phyloP scores from a whole-genome alignment of 805 yeast species.

The Yamadazyma insecticola region DNA sequence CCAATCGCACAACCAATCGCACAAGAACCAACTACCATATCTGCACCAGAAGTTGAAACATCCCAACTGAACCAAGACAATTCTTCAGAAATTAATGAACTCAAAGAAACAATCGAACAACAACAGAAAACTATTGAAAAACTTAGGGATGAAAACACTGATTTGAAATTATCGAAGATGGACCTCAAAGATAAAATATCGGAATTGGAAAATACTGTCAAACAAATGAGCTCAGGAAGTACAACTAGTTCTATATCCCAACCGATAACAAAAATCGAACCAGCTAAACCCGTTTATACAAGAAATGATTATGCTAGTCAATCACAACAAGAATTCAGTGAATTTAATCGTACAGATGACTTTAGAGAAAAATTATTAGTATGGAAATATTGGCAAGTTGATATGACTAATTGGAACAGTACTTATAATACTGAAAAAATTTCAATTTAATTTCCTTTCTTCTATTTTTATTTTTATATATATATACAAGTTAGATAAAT shows the following conservation, averaged over 20 bases:
- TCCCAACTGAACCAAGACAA: neutral
- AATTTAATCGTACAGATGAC: constrained; percentile 36
- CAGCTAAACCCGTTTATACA: constrained; percentile 27
- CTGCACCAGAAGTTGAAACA: neutral
- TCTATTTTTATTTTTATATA: constrained; percentile 2
- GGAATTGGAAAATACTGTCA: constrained; percentile 23
- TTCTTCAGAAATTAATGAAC: too few relatives aligned
- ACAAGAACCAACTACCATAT: neutral
- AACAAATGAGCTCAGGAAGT: constrained; percentile 4
- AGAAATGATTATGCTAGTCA: constrained; percentile 25
- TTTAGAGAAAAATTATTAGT: constrained; percentile 55
- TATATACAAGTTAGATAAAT: constrained; percentile 8
- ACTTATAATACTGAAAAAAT: constrained; percentile 45
- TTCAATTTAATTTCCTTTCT: constrained; percentile 19
- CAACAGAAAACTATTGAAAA: constrained; percentile 32
- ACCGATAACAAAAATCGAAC: constrained; percentile 11
- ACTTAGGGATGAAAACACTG: constrained; percentile 39
- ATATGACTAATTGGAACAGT: constrained; percentile 79
- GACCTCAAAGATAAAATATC: constrained; percentile 31
- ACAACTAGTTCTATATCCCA: constrained; percentile 3
- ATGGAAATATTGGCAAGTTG: constrained; percentile 85
- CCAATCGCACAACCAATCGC: constrained; percentile 3
- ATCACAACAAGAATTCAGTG: constrained; percentile 18
- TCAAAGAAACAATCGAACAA: constrained; percentile 21
- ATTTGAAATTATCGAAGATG: constrained; percentile 34